Base-by-base conservation (phyloP, 192 early-diverging fungal species). In the Pecoramyces ruminantium region DNA sequence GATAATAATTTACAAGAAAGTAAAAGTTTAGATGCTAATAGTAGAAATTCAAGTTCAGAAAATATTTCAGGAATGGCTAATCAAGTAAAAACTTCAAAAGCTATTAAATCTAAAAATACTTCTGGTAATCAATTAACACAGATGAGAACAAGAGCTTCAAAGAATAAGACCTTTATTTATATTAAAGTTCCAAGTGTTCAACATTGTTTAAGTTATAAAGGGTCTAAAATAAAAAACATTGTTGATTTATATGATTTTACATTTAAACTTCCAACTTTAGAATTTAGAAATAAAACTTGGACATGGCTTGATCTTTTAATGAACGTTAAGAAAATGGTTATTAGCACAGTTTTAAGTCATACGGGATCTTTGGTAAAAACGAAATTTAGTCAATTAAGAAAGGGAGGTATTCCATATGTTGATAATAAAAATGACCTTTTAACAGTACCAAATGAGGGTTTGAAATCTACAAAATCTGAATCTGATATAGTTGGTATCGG, bases 151-250 rank as follows among this genome's bases (percentile, higher is more conserved):
- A 86, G 96, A 14, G 95, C 96, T 18, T 89, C 92, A 34, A 86
- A 92, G 80, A 96, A 96, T 86, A 90, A 92, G 79, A 93, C 93
- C 34, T 98, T 98, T 87, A 91, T 98, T 27, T 92, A 96, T 83
- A 93, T 97, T 83, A 96, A 95, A 78, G 89, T 97, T 30, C 94
- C 94, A 0, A 91, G 90, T 18, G 90, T 91, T 28, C 90, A 89
- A 58, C 90, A 93, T 81, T 95, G 94, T 79, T 84, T 97, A 25
- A 93, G 91, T 81, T 97, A 97, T 84, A 93, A 93, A 89, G 95
- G 95, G 1, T 86, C 90, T 29, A 92, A 92, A 83, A 92, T 92
- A 78, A 94, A 93, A 80, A 93, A 93, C 79, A 84, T 95, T 58
- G 91, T 92, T 83, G 93, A 95, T 84, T 80, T 95, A 77, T 85